phyloP scores from a whole-genome alignment of 352 stramenopile species.

The Globisporangium parvum region DNA sequence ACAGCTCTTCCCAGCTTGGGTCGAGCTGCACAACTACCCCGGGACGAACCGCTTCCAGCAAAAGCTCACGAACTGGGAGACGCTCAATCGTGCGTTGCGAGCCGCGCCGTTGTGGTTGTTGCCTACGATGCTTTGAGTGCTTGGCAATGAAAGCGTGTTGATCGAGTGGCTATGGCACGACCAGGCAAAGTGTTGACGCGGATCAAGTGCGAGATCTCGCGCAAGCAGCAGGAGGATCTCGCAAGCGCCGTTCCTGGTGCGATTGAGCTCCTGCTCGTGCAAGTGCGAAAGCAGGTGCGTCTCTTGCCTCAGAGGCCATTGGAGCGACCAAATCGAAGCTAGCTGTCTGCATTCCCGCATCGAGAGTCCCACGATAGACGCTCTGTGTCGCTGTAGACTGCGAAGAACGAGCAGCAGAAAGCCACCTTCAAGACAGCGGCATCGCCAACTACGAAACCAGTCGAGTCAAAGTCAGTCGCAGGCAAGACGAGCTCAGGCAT shows the following conservation, averaged over 20 bases:
- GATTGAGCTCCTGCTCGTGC: slow-evolving; percentile 33
- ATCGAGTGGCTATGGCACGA: too few relatives aligned
- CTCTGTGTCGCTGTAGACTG: slow-evolving; percentile 5
- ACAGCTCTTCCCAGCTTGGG: slow-evolving; percentile 37
- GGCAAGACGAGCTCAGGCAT: not conserved
- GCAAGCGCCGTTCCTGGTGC: slow-evolving; percentile 31
- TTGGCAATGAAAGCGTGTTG: too few relatives aligned
- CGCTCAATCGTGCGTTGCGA: slow-evolving; percentile 33
- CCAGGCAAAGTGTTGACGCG: slow-evolving; percentile 40
- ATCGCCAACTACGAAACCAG: not conserved
- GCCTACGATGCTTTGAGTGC: not conserved
- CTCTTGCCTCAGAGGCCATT: not conserved
- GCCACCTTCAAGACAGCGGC: slow-evolving; percentile 11
- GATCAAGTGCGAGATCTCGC: slow-evolving; percentile 38
- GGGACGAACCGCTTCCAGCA: slow-evolving; percentile 34
- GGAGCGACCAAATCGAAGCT: too few relatives aligned
- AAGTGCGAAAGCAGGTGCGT: slow-evolving; percentile 35
- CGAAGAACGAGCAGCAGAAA: slow-evolving; percentile 15
- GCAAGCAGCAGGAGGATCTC: slow-evolving; percentile 38
- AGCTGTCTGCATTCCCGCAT: too few relatives aligned
- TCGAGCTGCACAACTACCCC: slow-evolving; percentile 45
- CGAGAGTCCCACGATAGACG: too few relatives aligned
- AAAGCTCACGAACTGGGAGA: slow-evolving; percentile 53
- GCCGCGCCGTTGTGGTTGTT: not conserved
- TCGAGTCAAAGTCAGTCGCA: not conserved